phyloP scores from a whole-genome alignment of 345 rosid genomes.

The Hibiscus mutabilis region DNA sequence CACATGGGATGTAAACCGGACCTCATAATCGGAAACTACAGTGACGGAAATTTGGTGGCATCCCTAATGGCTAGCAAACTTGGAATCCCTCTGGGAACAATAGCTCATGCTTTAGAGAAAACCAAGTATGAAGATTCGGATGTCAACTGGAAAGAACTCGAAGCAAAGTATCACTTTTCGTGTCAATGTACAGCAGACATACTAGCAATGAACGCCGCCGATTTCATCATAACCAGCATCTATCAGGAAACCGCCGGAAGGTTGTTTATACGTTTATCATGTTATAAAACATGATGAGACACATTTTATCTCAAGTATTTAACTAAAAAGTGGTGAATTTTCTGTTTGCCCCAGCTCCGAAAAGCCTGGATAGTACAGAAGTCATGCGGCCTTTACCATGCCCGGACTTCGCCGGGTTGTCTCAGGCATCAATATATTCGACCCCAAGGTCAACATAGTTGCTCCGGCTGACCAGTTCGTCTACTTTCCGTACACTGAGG shows the following conservation, averaged over 20 bases:
- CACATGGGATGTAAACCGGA: constrained; percentile 69
- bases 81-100: constrained; percentile 81
- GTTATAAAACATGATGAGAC: not conserved
- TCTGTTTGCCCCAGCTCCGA: constrained; percentile 42
- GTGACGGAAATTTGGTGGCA: constrained; percentile 90
- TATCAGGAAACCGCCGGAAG: constrained; percentile 98
- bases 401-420: constrained; percentile 83
- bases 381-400: constrained; percentile 76
- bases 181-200: constrained; percentile 88
- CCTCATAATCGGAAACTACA: constrained; percentile 88
- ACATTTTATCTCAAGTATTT: not conserved
- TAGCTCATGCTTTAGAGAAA: constrained; percentile 93
- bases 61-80: constrained; percentile 72
- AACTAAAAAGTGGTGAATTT: not conserved
- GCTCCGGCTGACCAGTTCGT: constrained; percentile 96
- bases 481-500: constrained; percentile 69
- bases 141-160: constrained; percentile 78
- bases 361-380: constrained; percentile 84
- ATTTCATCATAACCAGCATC: constrained; percentile 83
- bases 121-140: constrained; percentile 91
- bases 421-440: constrained; percentile 85
- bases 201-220: constrained; percentile 77
- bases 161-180: constrained; percentile 82
- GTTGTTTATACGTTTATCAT: constrained; percentile 18
- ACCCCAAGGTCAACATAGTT: constrained; percentile 89